Conservation (phyloP, 225 moss, liverwort and hornwort genomes). For the Physcomitrellopsis africana region DNA sequence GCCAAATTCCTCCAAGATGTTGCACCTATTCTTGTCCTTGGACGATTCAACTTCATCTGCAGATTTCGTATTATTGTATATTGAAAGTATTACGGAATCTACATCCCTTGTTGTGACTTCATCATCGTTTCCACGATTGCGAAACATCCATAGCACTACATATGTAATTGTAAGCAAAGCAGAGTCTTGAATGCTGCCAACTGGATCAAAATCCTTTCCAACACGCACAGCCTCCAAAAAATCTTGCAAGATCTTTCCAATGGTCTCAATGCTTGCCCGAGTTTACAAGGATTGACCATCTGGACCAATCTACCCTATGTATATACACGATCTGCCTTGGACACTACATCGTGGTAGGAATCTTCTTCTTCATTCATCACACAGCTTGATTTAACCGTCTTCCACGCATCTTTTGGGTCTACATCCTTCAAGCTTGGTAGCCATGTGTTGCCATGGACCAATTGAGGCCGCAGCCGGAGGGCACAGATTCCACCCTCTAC, state of each 20-base stretch:
- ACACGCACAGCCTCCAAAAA: slow-evolving; percentile 3
- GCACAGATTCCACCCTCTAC: slow-evolving; percentile 20
- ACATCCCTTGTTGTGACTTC: slow-evolving; percentile 5
- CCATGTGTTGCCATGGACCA: slow-evolving; percentile 23
- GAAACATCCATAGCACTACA: slow-evolving; percentile 14
- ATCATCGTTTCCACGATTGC: slow-evolving; percentile 12
- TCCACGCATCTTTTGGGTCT: slow-evolving; percentile 22
- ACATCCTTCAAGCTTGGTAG: slow-evolving; percentile 29
- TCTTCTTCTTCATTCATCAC: background rate
- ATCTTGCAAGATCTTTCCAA: background rate
- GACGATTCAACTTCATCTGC: background rate
- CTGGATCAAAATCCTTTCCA: slow-evolving; percentile 7
- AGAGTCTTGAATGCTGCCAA: slow-evolving; percentile 1
- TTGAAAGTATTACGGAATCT: slow-evolving; percentile 11
- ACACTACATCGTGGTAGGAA: slow-evolving; percentile 20
- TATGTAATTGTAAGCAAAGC: slow-evolving; percentile 6
- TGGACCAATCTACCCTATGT: slow-evolving; percentile 25
- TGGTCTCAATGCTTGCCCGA: slow-evolving; percentile 11
- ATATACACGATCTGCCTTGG: slow-evolving; percentile 12
- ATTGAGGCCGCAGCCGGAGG: slow-evolving; percentile 21
- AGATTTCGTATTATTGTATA: background rate
- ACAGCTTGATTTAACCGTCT: slow-evolving; percentile 18
- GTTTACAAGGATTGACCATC: slow-evolving; percentile 12
- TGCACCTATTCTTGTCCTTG: slow-evolving; percentile 2
- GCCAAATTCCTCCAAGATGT: background rate